These are phyloP conservation scores for Stemphylium lycopersici DNA, from an alignment of 2,329 filamentous ascomycete species.

Conservation along the genomic window DNA sequence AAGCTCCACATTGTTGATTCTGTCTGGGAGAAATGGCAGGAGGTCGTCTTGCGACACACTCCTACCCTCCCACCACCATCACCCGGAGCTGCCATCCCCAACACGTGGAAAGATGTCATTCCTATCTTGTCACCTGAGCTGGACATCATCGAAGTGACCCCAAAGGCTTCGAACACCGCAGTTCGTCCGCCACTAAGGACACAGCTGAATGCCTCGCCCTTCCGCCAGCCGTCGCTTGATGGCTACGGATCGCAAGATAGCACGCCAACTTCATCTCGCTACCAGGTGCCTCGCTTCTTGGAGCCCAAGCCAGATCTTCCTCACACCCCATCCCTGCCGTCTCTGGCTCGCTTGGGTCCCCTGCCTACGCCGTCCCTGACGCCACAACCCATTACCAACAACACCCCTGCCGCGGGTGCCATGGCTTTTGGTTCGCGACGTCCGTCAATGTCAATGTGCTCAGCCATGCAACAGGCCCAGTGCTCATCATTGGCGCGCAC, in stretches of 20 bases:
- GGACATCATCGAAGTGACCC: constrained; percentile 54
- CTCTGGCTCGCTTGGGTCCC: constrained; percentile 60
- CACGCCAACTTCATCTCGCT: constrained; percentile 51
- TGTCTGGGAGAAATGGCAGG: constrained; percentile 90
- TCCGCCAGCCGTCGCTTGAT: constrained; percentile 33
- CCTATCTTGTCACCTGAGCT: constrained; percentile 64
- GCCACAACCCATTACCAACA: constrained; percentile 59
- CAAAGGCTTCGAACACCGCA: constrained; percentile 40
- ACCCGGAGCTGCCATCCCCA: constrained; percentile 45
- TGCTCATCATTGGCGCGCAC: constrained; percentile 62
- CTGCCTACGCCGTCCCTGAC: constrained; percentile 68
- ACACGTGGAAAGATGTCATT: constrained; percentile 58
- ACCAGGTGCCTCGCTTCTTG: constrained; percentile 55
- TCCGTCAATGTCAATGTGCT: constrained; percentile 66
- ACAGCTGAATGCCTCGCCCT: constrained; percentile 29
- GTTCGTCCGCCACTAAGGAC: constrained; percentile 32
- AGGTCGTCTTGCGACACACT: constrained; percentile 85
- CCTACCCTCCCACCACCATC: constrained; percentile 59
- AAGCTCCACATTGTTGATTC: constrained; percentile 90
- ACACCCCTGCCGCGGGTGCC: constrained; percentile 67
- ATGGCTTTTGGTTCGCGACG: constrained; percentile 56
- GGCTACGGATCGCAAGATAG: constrained; percentile 48
- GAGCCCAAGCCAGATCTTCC: constrained; percentile 59
- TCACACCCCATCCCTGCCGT: constrained; percentile 62
- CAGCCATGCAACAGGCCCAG: constrained; percentile 64